phyloP scores from a whole-genome alignment of 768 basidiomycete genomes.

The Termitomyces sp. region DNA sequence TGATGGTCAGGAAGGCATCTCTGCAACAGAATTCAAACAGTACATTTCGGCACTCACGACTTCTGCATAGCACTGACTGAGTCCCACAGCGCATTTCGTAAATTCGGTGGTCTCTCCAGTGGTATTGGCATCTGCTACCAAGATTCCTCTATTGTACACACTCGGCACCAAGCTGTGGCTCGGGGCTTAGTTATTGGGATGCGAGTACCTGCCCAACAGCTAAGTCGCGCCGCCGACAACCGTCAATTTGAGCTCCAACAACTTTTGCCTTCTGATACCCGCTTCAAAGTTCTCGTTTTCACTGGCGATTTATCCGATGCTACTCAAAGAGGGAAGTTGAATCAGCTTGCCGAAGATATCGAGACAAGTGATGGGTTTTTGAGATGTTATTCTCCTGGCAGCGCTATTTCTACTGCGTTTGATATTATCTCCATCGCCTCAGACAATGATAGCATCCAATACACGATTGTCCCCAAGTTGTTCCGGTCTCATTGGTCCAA shows the following conservation, averaged over 20 bases:
- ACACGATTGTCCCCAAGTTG: slow-evolving; percentile 41
- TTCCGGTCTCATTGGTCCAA: slow-evolving; percentile 59
- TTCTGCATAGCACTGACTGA: background rate
- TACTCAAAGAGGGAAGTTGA: slow-evolving; percentile 25
- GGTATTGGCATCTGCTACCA: slow-evolving; percentile 54
- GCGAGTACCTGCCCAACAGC: slow-evolving; percentile 46
- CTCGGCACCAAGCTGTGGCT: slow-evolving; percentile 34
- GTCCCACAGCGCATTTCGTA: slow-evolving; percentile 43
- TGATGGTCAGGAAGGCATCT: slow-evolving; percentile 36
- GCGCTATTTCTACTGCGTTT: slow-evolving; percentile 33
- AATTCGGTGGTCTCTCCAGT: slow-evolving; percentile 51
- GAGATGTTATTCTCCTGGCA: slow-evolving; percentile 23
- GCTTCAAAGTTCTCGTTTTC: slow-evolving; percentile 56
- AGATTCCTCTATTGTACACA: slow-evolving; percentile 40
- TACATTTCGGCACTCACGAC: slow-evolving; percentile 14
- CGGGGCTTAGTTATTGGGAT: slow-evolving; percentile 43
- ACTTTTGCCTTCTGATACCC: slow-evolving; percentile 44
- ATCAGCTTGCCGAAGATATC: slow-evolving; percentile 30
- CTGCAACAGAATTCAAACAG: slow-evolving; percentile 50
- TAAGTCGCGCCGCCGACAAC: slow-evolving; percentile 48
- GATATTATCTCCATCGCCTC: slow-evolving; percentile 39
- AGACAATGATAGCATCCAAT: slow-evolving; percentile 34
- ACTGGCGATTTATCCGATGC: slow-evolving; percentile 37
- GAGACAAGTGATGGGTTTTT: slow-evolving; percentile 22
- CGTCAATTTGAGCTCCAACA: slow-evolving; percentile 53